Evolutionary conservation across 2,329 filamentous ascomycete genomes (phyloP).

Genomic region (Chaetomiaceae sp.): DNA sequence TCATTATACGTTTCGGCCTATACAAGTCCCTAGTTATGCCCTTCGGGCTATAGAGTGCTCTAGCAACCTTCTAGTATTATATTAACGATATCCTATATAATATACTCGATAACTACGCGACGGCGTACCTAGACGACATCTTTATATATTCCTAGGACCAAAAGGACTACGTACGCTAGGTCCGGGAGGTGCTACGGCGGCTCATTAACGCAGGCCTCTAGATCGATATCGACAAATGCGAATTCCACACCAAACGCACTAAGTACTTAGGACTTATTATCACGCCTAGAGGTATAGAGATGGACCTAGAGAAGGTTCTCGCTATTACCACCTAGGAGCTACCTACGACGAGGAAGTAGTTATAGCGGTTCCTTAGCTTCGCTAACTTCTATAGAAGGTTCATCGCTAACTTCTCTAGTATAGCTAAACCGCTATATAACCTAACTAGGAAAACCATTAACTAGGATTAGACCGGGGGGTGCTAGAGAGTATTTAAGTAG

Average conservation of each 20-base stretch:
- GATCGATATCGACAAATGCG: not conserved
- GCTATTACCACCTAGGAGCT: not conserved
- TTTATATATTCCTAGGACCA: not conserved
- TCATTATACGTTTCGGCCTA: not conserved
- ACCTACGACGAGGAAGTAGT: not conserved
- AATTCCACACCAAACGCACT: not conserved
- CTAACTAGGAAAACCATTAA: not conserved
- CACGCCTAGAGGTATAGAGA: not conserved
- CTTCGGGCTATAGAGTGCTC: not conserved
- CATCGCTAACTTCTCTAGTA: not conserved
- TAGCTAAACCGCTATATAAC: not conserved
- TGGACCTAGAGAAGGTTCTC: not conserved
- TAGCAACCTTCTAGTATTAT: not conserved
- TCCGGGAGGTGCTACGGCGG: not conserved
- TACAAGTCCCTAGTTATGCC: not conserved
- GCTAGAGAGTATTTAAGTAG: not conserved
- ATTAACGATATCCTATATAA: not conserved
- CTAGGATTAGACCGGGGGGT: not conserved
- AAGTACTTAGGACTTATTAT: not conserved
- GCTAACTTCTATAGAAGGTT: conserved; percentile 1
- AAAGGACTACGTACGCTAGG: not conserved
- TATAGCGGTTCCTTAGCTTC: not conserved
- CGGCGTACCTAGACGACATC: not conserved
- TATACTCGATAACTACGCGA: not conserved
- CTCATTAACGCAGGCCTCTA: not conserved